phyloP scores from a whole-genome alignment of 1,139 yeast species.

The Taphrina communis region DNA sequence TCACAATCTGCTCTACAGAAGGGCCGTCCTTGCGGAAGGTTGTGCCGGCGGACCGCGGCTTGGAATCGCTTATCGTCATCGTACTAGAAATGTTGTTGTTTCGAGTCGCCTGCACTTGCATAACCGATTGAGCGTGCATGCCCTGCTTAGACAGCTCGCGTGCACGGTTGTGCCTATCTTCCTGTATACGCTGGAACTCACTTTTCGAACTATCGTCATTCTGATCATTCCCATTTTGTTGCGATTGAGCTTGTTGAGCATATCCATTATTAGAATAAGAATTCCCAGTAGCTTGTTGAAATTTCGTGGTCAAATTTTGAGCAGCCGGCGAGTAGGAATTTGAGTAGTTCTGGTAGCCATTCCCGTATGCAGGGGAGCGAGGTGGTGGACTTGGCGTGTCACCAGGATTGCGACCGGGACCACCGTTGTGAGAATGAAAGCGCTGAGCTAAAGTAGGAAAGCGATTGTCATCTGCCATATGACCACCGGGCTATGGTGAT shows the following conservation, averaged over 20 bases:
- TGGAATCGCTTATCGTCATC: constrained; percentile 4
- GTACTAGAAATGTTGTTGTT: constrained; percentile 16
- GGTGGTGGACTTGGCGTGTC: constrained; percentile 39
- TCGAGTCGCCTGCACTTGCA: constrained; percentile 29
- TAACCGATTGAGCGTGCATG: constrained; percentile 23
- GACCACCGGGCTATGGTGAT: constrained; percentile 1
- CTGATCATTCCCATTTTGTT: constrained; percentile 8
- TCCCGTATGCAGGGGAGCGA: constrained; percentile 35
- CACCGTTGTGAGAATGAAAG: constrained; percentile 33
- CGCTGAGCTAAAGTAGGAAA: constrained; percentile 32
- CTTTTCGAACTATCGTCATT: constrained; percentile 22
- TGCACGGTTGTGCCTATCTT: constrained; percentile 28
- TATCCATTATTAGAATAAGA: constrained; percentile 14
- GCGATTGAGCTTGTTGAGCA: constrained; percentile 24
- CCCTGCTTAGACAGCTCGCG: constrained; percentile 37
- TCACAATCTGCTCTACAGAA: constrained; percentile 32
- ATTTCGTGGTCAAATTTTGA: constrained; percentile 34
- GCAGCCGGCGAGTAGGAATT: constrained; percentile 35
- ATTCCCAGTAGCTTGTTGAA: constrained; percentile 29
- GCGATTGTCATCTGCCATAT: constrained; percentile 40
- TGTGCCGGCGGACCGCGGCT: constrained; percentile 23
- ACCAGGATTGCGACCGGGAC: constrained; percentile 17
- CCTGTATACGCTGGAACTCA: constrained; percentile 30
- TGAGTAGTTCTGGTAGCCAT: constrained; percentile 32
- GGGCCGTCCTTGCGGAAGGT: constrained; percentile 37